Conservation (phyloP, 148 eudicot genomes). For the Amaranthus hypochondriacus region DNA sequence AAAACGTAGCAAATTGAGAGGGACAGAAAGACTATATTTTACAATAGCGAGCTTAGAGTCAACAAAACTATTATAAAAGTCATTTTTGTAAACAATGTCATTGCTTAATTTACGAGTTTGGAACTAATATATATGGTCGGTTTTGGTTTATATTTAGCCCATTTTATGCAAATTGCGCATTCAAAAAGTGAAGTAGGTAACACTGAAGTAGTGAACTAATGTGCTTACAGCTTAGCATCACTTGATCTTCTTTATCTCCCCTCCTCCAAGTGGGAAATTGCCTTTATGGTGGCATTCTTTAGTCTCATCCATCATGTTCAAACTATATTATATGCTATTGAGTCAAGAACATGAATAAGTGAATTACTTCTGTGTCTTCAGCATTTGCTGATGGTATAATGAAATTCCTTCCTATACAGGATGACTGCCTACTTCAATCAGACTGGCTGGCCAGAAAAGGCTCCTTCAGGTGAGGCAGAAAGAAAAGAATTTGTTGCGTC, state of each 20-base stretch:
- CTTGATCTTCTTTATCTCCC: neutral
- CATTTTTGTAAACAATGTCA: too few species aligned
- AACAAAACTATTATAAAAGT: too few species aligned
- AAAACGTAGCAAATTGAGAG: too few species aligned
- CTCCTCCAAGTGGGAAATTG: neutral
- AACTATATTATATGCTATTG: neutral
- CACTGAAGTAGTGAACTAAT: too few species aligned
- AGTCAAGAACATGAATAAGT: neutral
- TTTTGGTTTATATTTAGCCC: too few species aligned
- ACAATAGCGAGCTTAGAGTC: too few species aligned
- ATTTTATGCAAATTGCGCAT: too few species aligned
- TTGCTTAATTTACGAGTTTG: too few species aligned
- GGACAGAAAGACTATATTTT: too few species aligned
- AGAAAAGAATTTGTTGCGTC: constrained; percentile 81
- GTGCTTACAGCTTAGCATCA: neutral
- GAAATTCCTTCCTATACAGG: constrained; percentile 33
- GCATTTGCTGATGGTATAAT: neutral
- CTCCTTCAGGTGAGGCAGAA: constrained; percentile 77
- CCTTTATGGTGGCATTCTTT: neutral
- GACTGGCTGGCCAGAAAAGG: constrained; percentile 90
- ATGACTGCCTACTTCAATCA: constrained; percentile 97
- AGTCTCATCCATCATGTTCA: neutral
- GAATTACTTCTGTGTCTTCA: neutral
- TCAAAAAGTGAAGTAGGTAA: too few species aligned
- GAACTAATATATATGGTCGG: too few species aligned